These are phyloP conservation scores for Phaffia tasmanica DNA, from an alignment of 768 basidiomycete genomes.

Conservation along the genomic window DNA sequence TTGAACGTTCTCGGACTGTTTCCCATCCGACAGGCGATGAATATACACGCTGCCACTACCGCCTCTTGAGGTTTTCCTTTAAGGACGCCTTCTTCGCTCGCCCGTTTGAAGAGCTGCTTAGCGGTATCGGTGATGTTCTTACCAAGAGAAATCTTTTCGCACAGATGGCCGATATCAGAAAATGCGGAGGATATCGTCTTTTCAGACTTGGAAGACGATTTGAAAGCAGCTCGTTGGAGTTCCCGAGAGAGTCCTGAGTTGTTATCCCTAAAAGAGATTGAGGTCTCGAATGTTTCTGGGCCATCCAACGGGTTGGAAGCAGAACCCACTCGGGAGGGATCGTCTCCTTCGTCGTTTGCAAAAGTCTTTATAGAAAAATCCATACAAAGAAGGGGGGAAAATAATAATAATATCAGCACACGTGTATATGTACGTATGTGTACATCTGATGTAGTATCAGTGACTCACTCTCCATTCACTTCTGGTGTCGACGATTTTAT, in stretches of 20 bases:
- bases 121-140: constrained; percentile 91
- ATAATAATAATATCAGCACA: constrained; percentile 22
- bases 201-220: constrained; percentile 57
- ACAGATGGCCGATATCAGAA: constrained; percentile 83
- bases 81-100: constrained; percentile 86
- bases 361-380: constrained; percentile 58
- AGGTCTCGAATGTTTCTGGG: constrained; percentile 84
- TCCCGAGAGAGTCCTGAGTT: constrained; percentile 84
- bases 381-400: constrained; percentile 3
- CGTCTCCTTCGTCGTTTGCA: constrained; percentile 98
- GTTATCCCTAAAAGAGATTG: constrained; percentile 90
- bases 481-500: constrained; percentile 90
- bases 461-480: constrained; percentile 79
- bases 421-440: not conserved
- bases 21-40: constrained; percentile 90
- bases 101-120: constrained; percentile 93
- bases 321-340: constrained; percentile 98
- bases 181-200: constrained; percentile 79
- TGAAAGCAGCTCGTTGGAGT: constrained; percentile 81
- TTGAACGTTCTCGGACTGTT: constrained; percentile 92
- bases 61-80: constrained; percentile 85
- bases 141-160: constrained; percentile 87
- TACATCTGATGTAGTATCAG: constrained; percentile 17
- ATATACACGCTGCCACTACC: constrained; percentile 93
- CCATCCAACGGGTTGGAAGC: constrained; percentile 91